Conservation (phyloP, 305 asterid genomes). For the Fraxinus velutina region DNA sequence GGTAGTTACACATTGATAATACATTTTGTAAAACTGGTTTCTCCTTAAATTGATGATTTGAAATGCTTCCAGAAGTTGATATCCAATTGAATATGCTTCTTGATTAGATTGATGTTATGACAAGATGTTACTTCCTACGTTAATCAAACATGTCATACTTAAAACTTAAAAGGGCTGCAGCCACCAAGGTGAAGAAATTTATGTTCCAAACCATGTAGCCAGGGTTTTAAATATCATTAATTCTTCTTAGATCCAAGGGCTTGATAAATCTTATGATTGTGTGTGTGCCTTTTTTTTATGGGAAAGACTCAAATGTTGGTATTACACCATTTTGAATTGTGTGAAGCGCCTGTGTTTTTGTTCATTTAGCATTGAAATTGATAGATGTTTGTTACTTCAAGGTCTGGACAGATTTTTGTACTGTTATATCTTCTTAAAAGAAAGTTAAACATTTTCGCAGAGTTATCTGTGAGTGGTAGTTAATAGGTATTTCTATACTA, state of each 20-base stretch:
- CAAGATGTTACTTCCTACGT: constrained; percentile 14
- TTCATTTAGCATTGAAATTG: not conserved
- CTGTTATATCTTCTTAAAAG: not conserved
- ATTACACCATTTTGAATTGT: not conserved
- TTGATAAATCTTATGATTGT: constrained; percentile 8
- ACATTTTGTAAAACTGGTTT: constrained; percentile 3
- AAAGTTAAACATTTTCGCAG: not conserved
- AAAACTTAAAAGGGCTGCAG: not conserved
- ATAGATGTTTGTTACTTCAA: constrained; percentile 5
- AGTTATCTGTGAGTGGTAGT: not conserved
- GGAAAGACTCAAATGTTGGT: not conserved
- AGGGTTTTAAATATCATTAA: not conserved
- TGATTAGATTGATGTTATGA: not conserved
- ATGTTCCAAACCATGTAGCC: constrained; percentile 10
- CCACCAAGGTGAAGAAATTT: constrained; percentile 6
- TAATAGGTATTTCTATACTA: constrained; percentile 21
- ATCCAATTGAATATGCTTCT: not conserved
- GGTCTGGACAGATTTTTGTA: constrained; percentile 3
- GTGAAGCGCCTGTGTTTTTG: constrained; percentile 10
- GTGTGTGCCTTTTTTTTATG: not conserved
- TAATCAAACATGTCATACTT: not conserved
- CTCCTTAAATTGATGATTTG: constrained; percentile 4
- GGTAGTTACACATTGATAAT: not conserved
- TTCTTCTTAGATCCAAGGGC: not conserved
- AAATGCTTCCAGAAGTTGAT: constrained; percentile 11